These are phyloP conservation scores for Pisolithus albus DNA, from an alignment of 768 basidiomycete genomes.

Conservation along the genomic window DNA sequence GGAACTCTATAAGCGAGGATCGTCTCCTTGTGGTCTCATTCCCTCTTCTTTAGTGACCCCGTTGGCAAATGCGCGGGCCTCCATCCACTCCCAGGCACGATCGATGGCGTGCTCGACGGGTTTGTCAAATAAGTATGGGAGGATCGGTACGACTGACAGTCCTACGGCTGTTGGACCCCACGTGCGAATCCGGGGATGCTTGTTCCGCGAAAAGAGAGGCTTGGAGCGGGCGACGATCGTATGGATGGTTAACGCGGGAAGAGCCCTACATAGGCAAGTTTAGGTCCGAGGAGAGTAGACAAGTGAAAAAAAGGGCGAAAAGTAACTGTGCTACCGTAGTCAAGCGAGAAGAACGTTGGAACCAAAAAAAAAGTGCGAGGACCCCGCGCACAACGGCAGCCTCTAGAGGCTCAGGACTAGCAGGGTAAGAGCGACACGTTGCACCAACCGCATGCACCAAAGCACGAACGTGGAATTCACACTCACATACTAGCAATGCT, in stretches of 20 bases:
- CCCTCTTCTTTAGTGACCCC: slow-evolving; percentile 21
- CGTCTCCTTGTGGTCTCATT: neutral
- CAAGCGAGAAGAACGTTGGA: neutral
- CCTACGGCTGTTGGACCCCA: slow-evolving; percentile 79
- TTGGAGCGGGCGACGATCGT: slow-evolving; percentile 70
- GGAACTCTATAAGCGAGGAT: neutral
- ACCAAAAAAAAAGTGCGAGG: neutral
- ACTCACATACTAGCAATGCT: slow-evolving; percentile 74
- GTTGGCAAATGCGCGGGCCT: slow-evolving; percentile 44
- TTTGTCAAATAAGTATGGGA: slow-evolving; percentile 75
- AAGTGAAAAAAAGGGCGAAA: slow-evolving; percentile 4
- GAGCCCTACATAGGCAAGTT: slow-evolving; percentile 44
- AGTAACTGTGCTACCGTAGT: neutral
- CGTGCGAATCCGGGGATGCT: slow-evolving; percentile 50
- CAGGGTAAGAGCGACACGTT: neutral
- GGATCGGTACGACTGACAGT: slow-evolving; percentile 61
- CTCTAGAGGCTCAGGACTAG: neutral
- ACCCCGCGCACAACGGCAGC: neutral
- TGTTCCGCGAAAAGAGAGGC: slow-evolving; percentile 52
- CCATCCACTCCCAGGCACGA: slow-evolving; percentile 62
- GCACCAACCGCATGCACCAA: neutral
- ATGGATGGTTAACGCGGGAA: slow-evolving; percentile 82
- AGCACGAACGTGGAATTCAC: slow-evolving; percentile 5
- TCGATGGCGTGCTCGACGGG: slow-evolving; percentile 72
- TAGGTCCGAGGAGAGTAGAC: neutral